Conservation (phyloP, 75 land plant genomes). For the Gnetum montanum region DNA sequence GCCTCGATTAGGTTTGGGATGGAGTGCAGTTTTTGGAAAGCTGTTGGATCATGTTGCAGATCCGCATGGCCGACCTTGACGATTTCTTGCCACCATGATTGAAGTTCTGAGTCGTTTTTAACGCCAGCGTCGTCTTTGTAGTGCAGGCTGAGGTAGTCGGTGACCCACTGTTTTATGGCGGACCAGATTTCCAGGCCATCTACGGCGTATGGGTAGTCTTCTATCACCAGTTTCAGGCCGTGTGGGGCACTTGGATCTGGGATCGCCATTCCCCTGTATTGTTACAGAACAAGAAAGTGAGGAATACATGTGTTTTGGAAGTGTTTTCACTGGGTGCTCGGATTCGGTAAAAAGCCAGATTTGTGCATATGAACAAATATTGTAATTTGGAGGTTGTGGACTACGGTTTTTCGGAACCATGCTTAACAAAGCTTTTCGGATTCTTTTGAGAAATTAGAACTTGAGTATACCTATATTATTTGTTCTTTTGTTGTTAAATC, state of each 20-base stretch:
- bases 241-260: conserved; percentile 1
- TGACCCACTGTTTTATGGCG: conserved; percentile 16
- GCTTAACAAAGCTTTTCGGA: too few species aligned
- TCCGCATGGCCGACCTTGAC: conserved; percentile 23
- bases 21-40: conserved; percentile 14
- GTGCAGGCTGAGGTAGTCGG: conserved; percentile 3
- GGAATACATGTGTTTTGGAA: too few species aligned
- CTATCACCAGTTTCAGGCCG: conserved; percentile 14
- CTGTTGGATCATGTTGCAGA: conserved; percentile 6
- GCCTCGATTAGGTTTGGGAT: not conserved
- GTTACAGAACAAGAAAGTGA: too few species aligned
- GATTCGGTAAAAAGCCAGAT: too few species aligned
- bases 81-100: conserved; percentile 22
- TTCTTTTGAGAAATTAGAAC: too few species aligned
- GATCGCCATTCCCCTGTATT: conserved; percentile 54
- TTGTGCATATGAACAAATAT: too few species aligned
- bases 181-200: conserved; percentile 36
- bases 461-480: too few species aligned
- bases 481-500: too few species aligned
- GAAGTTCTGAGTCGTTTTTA: conserved; percentile 12
- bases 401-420: too few species aligned
- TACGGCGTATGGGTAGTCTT: conserved; percentile 36
- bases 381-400: too few species aligned
- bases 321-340: too few species aligned
- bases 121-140: conserved; percentile 14